Evolutionary conservation across 2,329 filamentous ascomycete species (phyloP), one percentile per base, ranked within the genome.

Genomic region (Microdochium trichocladiopsis): DNA sequence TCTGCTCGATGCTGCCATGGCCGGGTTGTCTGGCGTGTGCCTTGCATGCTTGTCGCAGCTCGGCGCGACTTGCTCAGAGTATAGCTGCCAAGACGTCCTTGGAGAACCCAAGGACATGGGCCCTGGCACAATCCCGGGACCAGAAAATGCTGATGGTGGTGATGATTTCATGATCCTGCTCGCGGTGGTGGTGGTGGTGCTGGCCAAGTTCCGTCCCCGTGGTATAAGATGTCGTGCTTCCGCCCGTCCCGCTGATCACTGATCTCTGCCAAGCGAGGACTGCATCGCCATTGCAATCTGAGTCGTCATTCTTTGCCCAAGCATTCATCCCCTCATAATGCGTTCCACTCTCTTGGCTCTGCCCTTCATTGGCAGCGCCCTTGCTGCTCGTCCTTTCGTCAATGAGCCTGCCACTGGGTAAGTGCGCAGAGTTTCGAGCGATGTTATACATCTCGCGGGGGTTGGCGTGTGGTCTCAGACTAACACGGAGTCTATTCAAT

Each of bases 361-460:
- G 41, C 18, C 41, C 23, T 25, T 57, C 9, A 31, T 54, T n/a
- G 21, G 28, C 18, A 48, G 28, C 36, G 51, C 48, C 18, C 28
- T 53, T 11, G 53, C 55, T 21, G 53, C 55, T 18, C 51, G 55
- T 12, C 53, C 53, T 4, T 57, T 55, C 37, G 49, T 55, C 10
- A 52, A 57, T 28, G 56, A 53, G 33, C 53, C 53, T 14, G 56
- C 53, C 31, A 57, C 56, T 23, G 56, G 56, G 28, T 51, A 50
- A 43, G 50, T 47, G 22, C 25, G 24, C 12, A n/a, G 8, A 4
- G 12, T 25, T 22, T 23, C 12, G 41, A 16, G n/a, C 14, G 21
- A 16, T 45, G 41, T 45, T 12, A n/a, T 28, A 31, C 28, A 14
- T 22, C 2, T 33, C 22, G 21, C 25, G 21, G 43, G 21, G 4